Percentiles rank a stretch among this genome's conserved stretches.
Conservation (phyloP, 352 stramenopile species). For the Globisporangium splendens region DNA sequence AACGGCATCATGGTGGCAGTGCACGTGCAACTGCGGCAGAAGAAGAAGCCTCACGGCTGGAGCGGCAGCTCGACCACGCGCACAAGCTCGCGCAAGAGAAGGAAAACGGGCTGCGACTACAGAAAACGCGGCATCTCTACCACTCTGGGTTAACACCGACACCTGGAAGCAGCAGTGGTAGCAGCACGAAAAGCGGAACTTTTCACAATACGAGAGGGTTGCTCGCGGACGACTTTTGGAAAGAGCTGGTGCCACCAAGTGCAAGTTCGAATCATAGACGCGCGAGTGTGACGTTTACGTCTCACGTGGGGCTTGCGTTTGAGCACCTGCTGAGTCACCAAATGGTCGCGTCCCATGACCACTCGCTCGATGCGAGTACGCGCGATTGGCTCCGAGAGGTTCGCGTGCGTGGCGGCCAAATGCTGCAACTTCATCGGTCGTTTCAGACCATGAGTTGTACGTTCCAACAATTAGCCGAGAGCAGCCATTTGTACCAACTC, state of each 20-base stretch:
- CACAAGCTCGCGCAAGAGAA: conserved; percentile 45
- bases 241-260: conserved; percentile 29
- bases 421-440: conserved; percentile 51
- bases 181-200: background rate
- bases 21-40: conserved; percentile 28
- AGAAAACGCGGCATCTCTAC: conserved; percentile 56
- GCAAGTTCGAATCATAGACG: conserved; percentile 1
- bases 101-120: conserved; percentile 52
- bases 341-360: conserved; percentile 45
- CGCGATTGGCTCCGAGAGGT: conserved; percentile 63
- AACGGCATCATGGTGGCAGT: conserved; percentile 15
- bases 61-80: conserved; percentile 58
- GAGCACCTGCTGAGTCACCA: conserved; percentile 53
- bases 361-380: conserved; percentile 46
- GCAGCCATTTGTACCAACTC: conserved; percentile 58
- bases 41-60: conserved; percentile 41
- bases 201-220: conserved; percentile 6
- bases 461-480: conserved; percentile 51
- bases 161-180: background rate
- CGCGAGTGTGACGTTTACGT: conserved; percentile 30
- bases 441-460: conserved; percentile 57
- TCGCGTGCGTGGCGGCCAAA: conserved; percentile 42
- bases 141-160: background rate
- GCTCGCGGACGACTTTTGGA: conserved; percentile 56
- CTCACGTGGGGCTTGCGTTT: conserved; percentile 53